A percentile compares a stretch with the other conserved stretches of the same genome.
These are phyloP conservation scores for Metschnikowia gelsemii DNA, from an alignment of 805 yeast genomes.

Conservation along the genomic window DNA sequence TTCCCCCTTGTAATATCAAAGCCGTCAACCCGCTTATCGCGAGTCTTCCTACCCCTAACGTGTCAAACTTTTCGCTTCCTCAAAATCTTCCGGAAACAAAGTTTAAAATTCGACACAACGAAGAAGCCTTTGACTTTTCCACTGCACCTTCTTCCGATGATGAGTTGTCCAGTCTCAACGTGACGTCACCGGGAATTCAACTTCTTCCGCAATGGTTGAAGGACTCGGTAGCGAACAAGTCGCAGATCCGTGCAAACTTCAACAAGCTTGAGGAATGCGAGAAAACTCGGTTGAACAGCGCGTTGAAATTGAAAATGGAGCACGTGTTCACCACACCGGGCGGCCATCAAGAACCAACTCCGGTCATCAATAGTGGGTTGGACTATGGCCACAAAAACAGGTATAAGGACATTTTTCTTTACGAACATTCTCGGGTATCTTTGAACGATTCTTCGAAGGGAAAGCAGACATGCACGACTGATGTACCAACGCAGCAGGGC, in stretches of 20 bases:
- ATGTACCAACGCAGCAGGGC: conserved; percentile 17
- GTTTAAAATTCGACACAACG: conserved; percentile 51
- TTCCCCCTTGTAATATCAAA: conserved; percentile 5
- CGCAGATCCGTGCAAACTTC: conserved; percentile 43
- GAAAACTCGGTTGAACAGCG: conserved; percentile 55
- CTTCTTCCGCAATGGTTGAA: conserved; percentile 20
- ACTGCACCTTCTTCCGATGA: conserved; percentile 11
- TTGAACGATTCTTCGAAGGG: conserved; percentile 7
- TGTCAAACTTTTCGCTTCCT: conserved; percentile 58
- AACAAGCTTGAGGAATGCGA: conserved; percentile 68
- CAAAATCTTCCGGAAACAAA: conserved; percentile 28
- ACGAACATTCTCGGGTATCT: conserved; percentile 21
- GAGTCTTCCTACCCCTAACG: conserved; percentile 31
- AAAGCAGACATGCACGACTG: conserved; percentile 1
- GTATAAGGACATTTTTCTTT: conserved; percentile 22
- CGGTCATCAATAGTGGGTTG: conserved; percentile 50
- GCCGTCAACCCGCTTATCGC: not conserved
- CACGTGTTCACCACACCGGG: conserved; percentile 18
- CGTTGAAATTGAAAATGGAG: conserved; percentile 9
- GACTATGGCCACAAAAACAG: conserved; percentile 24
- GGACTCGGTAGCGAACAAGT: conserved; percentile 9
- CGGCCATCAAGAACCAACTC: conserved; percentile 24
- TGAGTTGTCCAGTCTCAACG: conserved; percentile 5
- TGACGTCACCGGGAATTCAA: conserved; percentile 9
- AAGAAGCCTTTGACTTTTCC: conserved; percentile 39